Percentiles rank a stretch among this genome's conserved stretches.
These are phyloP conservation scores for Cladosporium sphaerospermum DNA, from an alignment of 2,329 filamentous ascomycete genomes.

Conservation along the genomic window DNA sequence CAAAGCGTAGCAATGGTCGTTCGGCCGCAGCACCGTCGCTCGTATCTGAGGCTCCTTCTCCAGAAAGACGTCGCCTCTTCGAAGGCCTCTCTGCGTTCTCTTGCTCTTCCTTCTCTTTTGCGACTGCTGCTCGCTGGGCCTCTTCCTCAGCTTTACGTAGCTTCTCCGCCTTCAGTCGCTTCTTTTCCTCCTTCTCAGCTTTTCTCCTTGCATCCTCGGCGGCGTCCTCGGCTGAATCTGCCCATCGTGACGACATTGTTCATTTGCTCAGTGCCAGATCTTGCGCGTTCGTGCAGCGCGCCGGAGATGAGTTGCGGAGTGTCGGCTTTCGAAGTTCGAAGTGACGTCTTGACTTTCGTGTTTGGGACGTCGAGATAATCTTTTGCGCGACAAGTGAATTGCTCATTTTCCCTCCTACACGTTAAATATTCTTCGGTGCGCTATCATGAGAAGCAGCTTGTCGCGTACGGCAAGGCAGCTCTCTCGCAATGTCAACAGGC, in stretches of 20 bases:
- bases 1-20: slow-evolving; percentile 64
- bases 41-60: slow-evolving; percentile 14
- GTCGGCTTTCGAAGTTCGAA: slow-evolving; percentile 2
- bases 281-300: neutral
- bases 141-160: slow-evolving; percentile 59
- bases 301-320: slow-evolving; percentile 9
- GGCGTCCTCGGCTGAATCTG: slow-evolving; percentile 73
- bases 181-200: slow-evolving; percentile 83
- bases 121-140: slow-evolving; percentile 33
- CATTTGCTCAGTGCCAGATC: neutral
- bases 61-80: slow-evolving; percentile 56
- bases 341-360: slow-evolving; percentile 8
- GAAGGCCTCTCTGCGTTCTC: slow-evolving; percentile 40
- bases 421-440: neutral
- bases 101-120: slow-evolving; percentile 20
- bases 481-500: slow-evolving; percentile 16
- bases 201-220: slow-evolving; percentile 66
- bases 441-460: slow-evolving; percentile 25
- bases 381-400: neutral
- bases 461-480: slow-evolving; percentile 20
- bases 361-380: neutral
- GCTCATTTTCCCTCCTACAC: neutral
- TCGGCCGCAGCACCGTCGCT: slow-evolving; percentile 20
- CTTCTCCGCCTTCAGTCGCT: slow-evolving; percentile 74
- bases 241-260: slow-evolving; percentile 67